phyloP scores from a whole-genome alignment of 2,329 filamentous ascomycete genomes.

The Monilinia laxa region DNA sequence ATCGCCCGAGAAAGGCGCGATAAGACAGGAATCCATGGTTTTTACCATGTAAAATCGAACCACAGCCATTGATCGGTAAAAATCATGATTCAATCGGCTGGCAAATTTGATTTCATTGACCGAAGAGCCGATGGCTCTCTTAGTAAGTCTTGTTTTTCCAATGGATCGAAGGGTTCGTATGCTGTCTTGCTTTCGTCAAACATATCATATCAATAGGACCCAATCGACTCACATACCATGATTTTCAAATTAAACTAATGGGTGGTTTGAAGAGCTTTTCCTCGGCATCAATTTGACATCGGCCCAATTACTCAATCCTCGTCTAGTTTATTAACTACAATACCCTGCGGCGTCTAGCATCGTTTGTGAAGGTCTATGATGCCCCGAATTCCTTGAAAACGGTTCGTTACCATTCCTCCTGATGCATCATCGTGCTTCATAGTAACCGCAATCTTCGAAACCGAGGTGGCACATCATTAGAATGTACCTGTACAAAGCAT shows the following conservation, averaged over 20 bases:
- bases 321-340: conserved; percentile 5
- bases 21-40: neutral
- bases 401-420: neutral
- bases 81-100: neutral
- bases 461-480: neutral
- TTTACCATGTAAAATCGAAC: neutral
- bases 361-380: neutral
- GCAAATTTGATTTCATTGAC: neutral
- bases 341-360: conserved; percentile 16
- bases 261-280: neutral
- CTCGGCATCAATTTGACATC: conserved; percentile 6
- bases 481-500: conserved; percentile 5
- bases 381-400: neutral
- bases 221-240: conserved; percentile 16
- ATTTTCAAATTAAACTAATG: conserved; percentile 6
- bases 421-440: conserved; percentile 1
- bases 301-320: conserved; percentile 18
- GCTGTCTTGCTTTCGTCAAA: neutral
- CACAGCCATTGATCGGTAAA: neutral
- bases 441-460: neutral
- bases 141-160: conserved; percentile 12
- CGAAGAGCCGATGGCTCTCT: conserved; percentile 12
- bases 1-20: conserved; percentile 17
- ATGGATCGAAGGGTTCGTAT: conserved; percentile 4
- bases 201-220: neutral